phyloP scores from a whole-genome alignment of 768 basidiomycete species.

The Clathrus columnatus region DNA sequence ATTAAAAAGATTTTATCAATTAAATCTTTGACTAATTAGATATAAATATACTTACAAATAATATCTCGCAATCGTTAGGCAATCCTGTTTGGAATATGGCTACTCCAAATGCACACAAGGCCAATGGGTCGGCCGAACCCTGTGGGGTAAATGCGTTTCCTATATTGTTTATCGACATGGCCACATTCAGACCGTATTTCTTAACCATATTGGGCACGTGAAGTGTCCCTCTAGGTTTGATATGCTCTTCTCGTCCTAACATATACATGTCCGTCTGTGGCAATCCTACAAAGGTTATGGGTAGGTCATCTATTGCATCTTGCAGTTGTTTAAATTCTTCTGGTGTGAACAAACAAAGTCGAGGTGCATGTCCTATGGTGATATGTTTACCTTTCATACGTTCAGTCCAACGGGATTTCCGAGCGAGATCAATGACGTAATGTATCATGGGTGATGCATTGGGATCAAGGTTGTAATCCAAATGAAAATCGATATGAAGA shows the following conservation, averaged over 20 bases:
- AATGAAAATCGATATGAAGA: slow-evolving; percentile 53
- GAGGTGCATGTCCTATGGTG: slow-evolving; percentile 53
- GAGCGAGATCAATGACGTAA: slow-evolving; percentile 39
- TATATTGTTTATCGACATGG: slow-evolving; percentile 57
- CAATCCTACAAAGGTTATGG: slow-evolving; percentile 46
- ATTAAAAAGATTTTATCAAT: too few relatives aligned
- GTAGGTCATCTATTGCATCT: slow-evolving; percentile 31
- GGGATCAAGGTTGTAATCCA: slow-evolving; percentile 56
- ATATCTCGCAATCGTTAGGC: slow-evolving; percentile 33
- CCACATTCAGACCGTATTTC: slow-evolving; percentile 37
- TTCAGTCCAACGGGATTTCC: slow-evolving; percentile 21
- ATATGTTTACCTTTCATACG: slow-evolving; percentile 29
- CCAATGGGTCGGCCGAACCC: slow-evolving; percentile 54
- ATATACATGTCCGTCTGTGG: slow-evolving; percentile 64
- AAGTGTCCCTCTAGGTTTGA: slow-evolving; percentile 43
- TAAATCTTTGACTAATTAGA: too few relatives aligned
- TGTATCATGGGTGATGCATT: slow-evolving; percentile 44
- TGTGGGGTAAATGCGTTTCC: slow-evolving; percentile 65
- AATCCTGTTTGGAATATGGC: slow-evolving; percentile 52
- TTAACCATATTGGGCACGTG: slow-evolving; percentile 38
- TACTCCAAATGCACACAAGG: slow-evolving; percentile 48
- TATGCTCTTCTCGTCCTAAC: slow-evolving; percentile 37
- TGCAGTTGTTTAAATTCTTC: slow-evolving; percentile 38
- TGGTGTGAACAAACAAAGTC: slow-evolving; percentile 41
- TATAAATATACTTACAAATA: slow-evolving; percentile 34